Evolutionary conservation across 1,139 yeast genomes (phyloP).

Genomic region (Candida sp.): DNA sequence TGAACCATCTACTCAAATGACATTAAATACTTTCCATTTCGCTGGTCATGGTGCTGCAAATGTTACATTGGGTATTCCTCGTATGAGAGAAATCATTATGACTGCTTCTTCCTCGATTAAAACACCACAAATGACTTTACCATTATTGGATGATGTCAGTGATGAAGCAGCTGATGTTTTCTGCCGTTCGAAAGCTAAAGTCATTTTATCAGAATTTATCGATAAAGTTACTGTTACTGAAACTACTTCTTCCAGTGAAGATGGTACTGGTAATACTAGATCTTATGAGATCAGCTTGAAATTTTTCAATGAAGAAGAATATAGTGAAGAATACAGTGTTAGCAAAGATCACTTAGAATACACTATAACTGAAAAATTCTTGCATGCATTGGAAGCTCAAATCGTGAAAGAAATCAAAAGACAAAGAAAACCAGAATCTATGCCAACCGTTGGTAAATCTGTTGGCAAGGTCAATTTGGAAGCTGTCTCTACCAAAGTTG

Average conservation of each 20-base stretch:
- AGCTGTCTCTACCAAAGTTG: conserved; percentile 31
- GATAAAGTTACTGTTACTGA: conserved; percentile 86
- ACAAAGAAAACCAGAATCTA: conserved; percentile 59
- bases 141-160: conserved; percentile 71
- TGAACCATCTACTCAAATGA: conserved; percentile 99
- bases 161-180: conserved; percentile 90
- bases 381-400: conserved; percentile 65
- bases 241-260: conserved; percentile 62
- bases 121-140: conserved; percentile 98
- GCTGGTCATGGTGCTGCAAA: conserved; percentile 99
- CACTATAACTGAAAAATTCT: conserved; percentile 63
- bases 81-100: conserved; percentile 99
- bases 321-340: conserved; percentile 85
- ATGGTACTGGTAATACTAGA: conserved; percentile 57
- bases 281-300: conserved; percentile 71
- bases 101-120: conserved; percentile 94
- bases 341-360: conserved; percentile 74
- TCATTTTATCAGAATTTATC: conserved; percentile 83
- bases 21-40: conserved; percentile 98
- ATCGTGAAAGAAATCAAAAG: conserved; percentile 81
- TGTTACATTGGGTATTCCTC: conserved; percentile 99
- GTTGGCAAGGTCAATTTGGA: conserved; percentile 49
- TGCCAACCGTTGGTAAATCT: conserved; percentile 73
- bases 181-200: conserved; percentile 87
- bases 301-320: conserved; percentile 76